Conservation (phyloP, 2,329 filamentous ascomycete genomes). For the Talaromyces pinophilus region DNA sequence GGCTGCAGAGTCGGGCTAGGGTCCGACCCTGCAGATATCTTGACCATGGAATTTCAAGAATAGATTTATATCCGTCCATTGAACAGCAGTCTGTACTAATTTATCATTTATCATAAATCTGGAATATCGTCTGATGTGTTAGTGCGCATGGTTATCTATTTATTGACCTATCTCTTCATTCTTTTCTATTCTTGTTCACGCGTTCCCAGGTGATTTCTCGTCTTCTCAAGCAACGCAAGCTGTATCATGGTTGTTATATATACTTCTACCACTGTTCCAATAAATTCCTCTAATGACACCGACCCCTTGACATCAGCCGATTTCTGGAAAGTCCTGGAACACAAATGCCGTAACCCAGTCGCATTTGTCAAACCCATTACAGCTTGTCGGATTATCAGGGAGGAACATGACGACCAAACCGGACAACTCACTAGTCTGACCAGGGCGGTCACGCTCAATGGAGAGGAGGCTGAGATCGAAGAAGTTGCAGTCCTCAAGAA, state of each 20-base stretch:
- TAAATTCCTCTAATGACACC: not conserved
- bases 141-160: not conserved
- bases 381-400: not conserved
- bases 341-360: conserved; percentile 14
- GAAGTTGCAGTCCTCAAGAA: conserved; percentile 16
- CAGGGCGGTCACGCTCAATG: not conserved
- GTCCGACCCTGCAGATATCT: not conserved
- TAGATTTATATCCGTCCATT: not conserved
- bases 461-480: not conserved
- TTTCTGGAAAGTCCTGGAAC: conserved; percentile 14
- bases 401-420: conserved; percentile 9
- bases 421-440: conserved; percentile 8
- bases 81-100: not conserved
- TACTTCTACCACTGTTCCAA: conserved; percentile 12
- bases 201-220: not conserved
- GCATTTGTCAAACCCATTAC: conserved; percentile 14
- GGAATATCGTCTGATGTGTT: not conserved
- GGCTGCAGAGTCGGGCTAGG: conserved; percentile 7
- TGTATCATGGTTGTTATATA: conserved; percentile 11
- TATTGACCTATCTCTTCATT: not conserved
- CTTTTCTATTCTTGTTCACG: not conserved
- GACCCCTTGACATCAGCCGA: not conserved
- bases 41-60: not conserved
- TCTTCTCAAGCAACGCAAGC: not conserved
- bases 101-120: not conserved